These are phyloP conservation scores for Trichoderma brevicompactum DNA, from an alignment of 2,329 filamentous ascomycete species.

Conservation along the genomic window DNA sequence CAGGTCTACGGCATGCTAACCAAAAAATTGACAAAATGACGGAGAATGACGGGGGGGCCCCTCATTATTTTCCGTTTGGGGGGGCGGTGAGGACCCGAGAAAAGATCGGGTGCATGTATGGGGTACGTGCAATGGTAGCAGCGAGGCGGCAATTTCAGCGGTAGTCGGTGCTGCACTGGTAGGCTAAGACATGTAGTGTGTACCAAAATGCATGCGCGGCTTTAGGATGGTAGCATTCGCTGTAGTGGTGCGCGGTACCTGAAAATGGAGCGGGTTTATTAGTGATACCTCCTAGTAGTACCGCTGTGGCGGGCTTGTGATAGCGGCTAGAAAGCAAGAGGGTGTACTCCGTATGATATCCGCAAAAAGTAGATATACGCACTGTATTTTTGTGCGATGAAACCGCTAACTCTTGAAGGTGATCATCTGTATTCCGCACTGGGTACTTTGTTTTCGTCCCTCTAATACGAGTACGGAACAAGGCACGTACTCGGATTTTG, in stretches of 20 bases:
- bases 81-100: slow-evolving; percentile 6
- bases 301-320: too few relatives aligned
- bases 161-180: not conserved
- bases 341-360: too few relatives aligned
- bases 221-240: slow-evolving; percentile 7
- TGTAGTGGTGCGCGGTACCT: not conserved
- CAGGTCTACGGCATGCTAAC: not conserved
- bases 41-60: slow-evolving; percentile 10
- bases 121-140: not conserved
- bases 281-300: too few relatives aligned
- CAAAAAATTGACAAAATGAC: slow-evolving; percentile 18
- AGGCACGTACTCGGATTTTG: slow-evolving; percentile 19
- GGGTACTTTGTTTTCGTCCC: too few relatives aligned
- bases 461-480: slow-evolving; percentile 20
- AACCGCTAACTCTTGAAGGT: too few relatives aligned
- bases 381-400: too few relatives aligned
- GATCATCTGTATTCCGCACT: too few relatives aligned
- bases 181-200: not conserved
- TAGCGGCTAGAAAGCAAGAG: too few relatives aligned
- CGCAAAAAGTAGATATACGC: too few relatives aligned
- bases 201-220: not conserved
- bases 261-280: too few relatives aligned
- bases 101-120: not conserved
- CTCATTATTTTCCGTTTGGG: slow-evolving; percentile 8
- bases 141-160: not conserved